Base-by-base conservation (phyloP, 2,329 filamentous ascomycete genomes). In the Trichophyton simii region DNA sequence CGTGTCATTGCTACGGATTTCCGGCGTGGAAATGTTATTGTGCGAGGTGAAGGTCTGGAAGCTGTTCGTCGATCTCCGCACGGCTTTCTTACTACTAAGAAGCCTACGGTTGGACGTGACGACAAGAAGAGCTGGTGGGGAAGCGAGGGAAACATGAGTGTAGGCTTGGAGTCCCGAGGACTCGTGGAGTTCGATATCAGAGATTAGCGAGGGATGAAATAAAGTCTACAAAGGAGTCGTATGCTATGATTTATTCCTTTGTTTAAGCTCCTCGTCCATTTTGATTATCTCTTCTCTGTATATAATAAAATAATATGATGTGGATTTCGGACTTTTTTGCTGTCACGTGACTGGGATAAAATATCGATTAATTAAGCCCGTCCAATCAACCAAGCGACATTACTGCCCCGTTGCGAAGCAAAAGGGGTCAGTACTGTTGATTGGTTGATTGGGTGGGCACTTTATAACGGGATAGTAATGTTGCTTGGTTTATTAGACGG, bases 1-100 rank as follows among this genome's bases (percentile, higher is more conserved):
- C 63, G 63, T 36, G 66, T 73, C 18, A 65, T 67, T 46, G 66
- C 68, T 2, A 44, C 57, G 15, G 42, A n/a, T 20, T 31, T 62
- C 15, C 64, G 63, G 9, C 60, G 44, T 2, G 67, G 68, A 1
- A 65, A 61, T 36, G 58, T 68, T 6, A 34, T 34, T 15, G 60
- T 72, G 15, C 61, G 61, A 18, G 71, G 71, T 6, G 31, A 64
- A 11, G 69, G 67, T 1, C 57, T 73, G 22, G 41, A 65, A 8
- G 60, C 67, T 41, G 60, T 42, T 34, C 22, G 58, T 28, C 57
- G 63, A 54, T 58, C 63, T 28, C 41, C 52, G 42, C 25, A 65
- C 18, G 58, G 63, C 55, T 62, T 62, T 2, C 61, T 65, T 28
- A 66, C 61, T 6, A 55, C 64, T 22, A 66, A 66, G 57, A 38